Conservation (phyloP, 2,329 filamentous ascomycete species). For the Colletotrichum australisinense region DNA sequence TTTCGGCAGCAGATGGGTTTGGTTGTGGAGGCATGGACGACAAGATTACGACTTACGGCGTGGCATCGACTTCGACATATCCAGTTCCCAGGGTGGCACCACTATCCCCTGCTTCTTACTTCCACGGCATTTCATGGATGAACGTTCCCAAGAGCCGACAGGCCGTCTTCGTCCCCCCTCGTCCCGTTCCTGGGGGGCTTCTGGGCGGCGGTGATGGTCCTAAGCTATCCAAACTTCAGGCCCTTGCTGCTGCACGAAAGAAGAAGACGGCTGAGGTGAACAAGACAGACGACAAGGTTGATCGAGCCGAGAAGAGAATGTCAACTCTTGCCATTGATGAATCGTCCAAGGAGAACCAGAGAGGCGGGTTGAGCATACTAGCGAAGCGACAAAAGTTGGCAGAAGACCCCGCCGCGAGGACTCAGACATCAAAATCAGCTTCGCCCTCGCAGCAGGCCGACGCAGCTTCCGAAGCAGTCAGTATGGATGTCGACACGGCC, state of each 20-base stretch:
- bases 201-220: conserved; percentile 78
- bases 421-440: neutral
- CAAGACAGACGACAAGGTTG: conserved; percentile 41
- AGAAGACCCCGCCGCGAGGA: conserved; percentile 31
- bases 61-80: conserved; percentile 15
- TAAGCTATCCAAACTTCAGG: conserved; percentile 91
- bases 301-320: conserved; percentile 44
- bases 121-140: conserved; percentile 88
- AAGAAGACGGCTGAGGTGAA: conserved; percentile 80
- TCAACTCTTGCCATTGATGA: conserved; percentile 38
- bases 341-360: conserved; percentile 36
- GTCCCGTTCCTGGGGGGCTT: conserved; percentile 70
- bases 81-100: conserved; percentile 37
- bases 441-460: neutral
- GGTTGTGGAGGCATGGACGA: conserved; percentile 16
- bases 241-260: conserved; percentile 85
- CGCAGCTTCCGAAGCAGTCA: neutral
- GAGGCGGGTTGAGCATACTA: conserved; percentile 35
- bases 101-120: conserved; percentile 67
- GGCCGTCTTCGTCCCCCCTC: conserved; percentile 71
- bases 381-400: conserved; percentile 39
- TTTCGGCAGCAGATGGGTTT: conserved; percentile 35
- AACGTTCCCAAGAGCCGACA: conserved; percentile 74
- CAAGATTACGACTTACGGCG: conserved; percentile 1
- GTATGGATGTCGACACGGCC: conserved; percentile 26